These are phyloP conservation scores for Vigna mungo DNA, from an alignment of 306 rosid genomes.

Conservation along the genomic window DNA sequence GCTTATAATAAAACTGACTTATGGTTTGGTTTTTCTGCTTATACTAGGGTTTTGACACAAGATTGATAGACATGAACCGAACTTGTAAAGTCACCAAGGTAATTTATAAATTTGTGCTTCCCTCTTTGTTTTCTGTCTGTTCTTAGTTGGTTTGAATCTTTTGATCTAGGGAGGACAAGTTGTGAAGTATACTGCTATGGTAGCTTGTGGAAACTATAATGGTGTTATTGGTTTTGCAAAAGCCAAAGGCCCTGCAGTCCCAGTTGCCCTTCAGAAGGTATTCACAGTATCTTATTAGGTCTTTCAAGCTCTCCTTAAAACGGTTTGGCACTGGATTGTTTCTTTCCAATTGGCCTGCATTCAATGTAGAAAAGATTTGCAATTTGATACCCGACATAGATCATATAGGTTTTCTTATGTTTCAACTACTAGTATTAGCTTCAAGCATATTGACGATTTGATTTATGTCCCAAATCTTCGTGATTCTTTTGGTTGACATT, in stretches of 20 bases:
- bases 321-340: constrained; percentile 28
- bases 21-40: constrained; percentile 38
- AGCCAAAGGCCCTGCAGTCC: constrained; percentile 92
- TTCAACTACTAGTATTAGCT: neutral
- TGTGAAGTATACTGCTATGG: constrained; percentile 76
- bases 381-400: constrained; percentile 5
- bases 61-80: constrained; percentile 85
- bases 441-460: neutral
- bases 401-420: constrained; percentile 28
- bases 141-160: constrained; percentile 43
- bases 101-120: constrained; percentile 24
- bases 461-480: neutral
- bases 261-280: constrained; percentile 91
- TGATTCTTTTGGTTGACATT: neutral
- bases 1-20: constrained; percentile 26
- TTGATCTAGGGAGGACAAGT: constrained; percentile 86
- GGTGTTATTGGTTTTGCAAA: constrained; percentile 91
- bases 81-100: constrained; percentile 97
- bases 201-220: constrained; percentile 94
- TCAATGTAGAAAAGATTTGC: constrained; percentile 12
- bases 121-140: neutral
- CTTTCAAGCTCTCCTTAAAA: constrained; percentile 33
- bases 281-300: constrained; percentile 28
- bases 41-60: constrained; percentile 90
- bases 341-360: constrained; percentile 31